phyloP scores from a whole-genome alignment of 495 filamentous ascomycete species.

The Cladorrhinum samala region DNA sequence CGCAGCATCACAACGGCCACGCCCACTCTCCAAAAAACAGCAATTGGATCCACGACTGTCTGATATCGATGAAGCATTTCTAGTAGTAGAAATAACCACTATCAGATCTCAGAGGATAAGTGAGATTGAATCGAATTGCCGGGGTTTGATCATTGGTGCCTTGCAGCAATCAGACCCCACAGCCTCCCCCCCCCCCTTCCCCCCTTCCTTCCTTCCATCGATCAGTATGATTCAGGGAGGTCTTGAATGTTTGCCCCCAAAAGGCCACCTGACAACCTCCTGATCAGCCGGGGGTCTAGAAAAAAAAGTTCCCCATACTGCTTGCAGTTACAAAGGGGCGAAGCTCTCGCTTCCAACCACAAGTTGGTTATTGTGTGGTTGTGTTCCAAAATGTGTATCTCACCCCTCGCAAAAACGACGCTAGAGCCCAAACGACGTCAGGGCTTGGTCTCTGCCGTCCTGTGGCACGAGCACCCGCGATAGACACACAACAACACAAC shows the following conservation, averaged over 20 bases:
- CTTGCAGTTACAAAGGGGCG: not conserved
- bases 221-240: not conserved
- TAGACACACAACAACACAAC: no score
- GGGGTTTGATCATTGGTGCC: not conserved
- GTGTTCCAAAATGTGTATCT: not conserved
- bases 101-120: not conserved
- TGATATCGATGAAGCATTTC: no score
- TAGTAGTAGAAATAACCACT: no score
- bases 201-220: no score
- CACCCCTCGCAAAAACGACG: not conserved
- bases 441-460: slow-evolving; percentile 9
- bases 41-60: no score
- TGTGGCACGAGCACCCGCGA: slow-evolving; percentile 5
- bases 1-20: no score
- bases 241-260: not conserved
- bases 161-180: not conserved
- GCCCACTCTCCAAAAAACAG: no score
- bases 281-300: not conserved
- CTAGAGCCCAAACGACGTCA: slow-evolving; percentile 22
- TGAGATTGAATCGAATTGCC: not conserved
- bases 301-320: not conserved
- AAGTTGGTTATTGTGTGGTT: not conserved
- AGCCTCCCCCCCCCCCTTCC: no score
- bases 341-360: not conserved
- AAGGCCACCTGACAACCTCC: not conserved